Conservation (phyloP, 768 basidiomycete species). For the Trametes elegans region DNA sequence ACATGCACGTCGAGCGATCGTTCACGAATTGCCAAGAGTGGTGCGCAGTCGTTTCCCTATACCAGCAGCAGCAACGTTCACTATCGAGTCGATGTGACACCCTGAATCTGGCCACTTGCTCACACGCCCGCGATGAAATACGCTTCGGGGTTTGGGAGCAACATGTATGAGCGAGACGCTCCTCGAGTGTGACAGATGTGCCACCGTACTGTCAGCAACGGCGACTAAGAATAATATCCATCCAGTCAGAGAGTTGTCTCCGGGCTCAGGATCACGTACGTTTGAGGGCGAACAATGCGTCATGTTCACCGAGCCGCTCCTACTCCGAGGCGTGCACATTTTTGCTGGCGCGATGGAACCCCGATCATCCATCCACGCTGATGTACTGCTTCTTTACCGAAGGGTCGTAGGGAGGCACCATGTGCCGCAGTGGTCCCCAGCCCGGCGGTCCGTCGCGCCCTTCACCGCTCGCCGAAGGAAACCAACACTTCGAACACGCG, state of each 20-base stretch:
- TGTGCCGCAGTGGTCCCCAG: background rate
- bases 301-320: background rate
- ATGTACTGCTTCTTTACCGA: conserved; percentile 3
- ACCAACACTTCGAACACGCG: conserved; percentile 5
- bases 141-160: too few species aligned
- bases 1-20: too few species aligned
- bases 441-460: conserved; percentile 10
- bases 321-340: background rate
- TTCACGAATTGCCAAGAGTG: too few species aligned
- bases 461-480: background rate
- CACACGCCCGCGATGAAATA: background rate
- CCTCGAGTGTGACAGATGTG: too few species aligned
- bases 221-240: too few species aligned
- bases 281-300: background rate
- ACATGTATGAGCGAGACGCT: too few species aligned
- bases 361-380: conserved; percentile 5
- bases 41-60: too few species aligned
- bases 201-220: too few species aligned
- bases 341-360: conserved; percentile 1
- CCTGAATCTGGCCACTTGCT: too few species aligned
- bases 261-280: too few species aligned
- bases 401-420: background rate
- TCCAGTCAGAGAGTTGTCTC: too few species aligned
- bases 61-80: background rate
- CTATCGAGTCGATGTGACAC: background rate